These are phyloP conservation scores for Rutidosis leptorrhynchoides DNA, from an alignment of 129 eudicot species.

Conservation along the genomic window DNA sequence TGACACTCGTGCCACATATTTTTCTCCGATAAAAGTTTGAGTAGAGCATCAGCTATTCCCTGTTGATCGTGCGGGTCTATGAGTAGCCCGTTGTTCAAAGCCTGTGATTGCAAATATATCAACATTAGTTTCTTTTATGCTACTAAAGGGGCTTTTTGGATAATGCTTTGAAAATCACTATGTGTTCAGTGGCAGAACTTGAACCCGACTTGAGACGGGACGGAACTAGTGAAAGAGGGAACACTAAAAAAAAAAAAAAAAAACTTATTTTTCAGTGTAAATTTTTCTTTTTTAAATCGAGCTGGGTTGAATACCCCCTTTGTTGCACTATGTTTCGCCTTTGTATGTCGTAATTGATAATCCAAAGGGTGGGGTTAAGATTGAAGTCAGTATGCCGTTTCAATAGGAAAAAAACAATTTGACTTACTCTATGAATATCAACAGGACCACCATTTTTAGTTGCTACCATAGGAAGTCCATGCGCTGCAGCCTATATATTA, in stretches of 20 bases:
- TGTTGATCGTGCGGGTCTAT: slow-evolving; percentile 87
- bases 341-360: too few relatives aligned
- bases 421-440: slow-evolving; percentile 75
- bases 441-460: slow-evolving; percentile 96
- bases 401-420: slow-evolving; percentile 5
- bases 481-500: slow-evolving; percentile 79
- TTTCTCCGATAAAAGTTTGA: slow-evolving; percentile 81
- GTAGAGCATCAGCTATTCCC: slow-evolving; percentile 77
- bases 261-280: too few relatives aligned
- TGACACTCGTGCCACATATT: slow-evolving; percentile 82
- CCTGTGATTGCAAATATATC: slow-evolving; percentile 34
- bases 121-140: background rate
- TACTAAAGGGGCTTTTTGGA: background rate
- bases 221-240: too few relatives aligned
- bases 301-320: too few relatives aligned
- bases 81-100: slow-evolving; percentile 77
- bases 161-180: background rate
- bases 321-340: too few relatives aligned
- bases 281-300: too few relatives aligned
- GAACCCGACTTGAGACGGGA: too few relatives aligned
- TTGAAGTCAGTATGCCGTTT: background rate
- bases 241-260: too few relatives aligned
- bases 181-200: too few relatives aligned
- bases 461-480: slow-evolving; percentile 96
- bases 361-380: too few relatives aligned